phyloP scores from a whole-genome alignment of 345 rosid genomes.

The Cardiospermum halicacabum region DNA sequence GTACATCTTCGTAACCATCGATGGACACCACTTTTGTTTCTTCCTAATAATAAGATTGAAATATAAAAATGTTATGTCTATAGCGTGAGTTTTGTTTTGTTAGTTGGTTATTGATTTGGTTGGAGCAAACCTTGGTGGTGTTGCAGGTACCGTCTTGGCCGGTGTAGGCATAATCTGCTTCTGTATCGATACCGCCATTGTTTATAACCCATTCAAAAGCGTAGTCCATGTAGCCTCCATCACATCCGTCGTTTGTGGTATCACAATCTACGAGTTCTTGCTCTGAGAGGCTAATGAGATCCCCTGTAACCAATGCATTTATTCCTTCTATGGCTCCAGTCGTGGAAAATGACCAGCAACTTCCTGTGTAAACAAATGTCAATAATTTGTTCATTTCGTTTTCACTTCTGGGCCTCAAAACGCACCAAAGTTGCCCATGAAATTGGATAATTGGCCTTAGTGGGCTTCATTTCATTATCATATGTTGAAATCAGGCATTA shows the following conservation, averaged over 20 bases:
- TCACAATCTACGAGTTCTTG: conserved; percentile 75
- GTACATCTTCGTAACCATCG: conserved; percentile 65
- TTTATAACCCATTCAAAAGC: conserved; percentile 68
- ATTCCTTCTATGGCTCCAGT: conserved; percentile 74
- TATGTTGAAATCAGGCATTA: too few species aligned
- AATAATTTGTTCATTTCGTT: too few species aligned
- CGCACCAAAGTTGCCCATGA: too few species aligned
- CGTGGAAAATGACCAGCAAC: conserved; percentile 74
- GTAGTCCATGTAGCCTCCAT: conserved; percentile 73
- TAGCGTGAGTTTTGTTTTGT: too few species aligned
- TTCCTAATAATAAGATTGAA: conserved; percentile 34
- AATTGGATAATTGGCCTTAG: too few species aligned
- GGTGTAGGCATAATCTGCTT: conserved; percentile 52
- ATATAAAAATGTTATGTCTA: background rate
- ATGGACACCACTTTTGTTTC: conserved; percentile 47
- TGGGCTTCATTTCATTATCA: too few species aligned
- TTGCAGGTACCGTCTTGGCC: conserved; percentile 56
- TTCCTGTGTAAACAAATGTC: conserved; percentile 33
- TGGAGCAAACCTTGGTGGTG: conserved; percentile 40
- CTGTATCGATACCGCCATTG: conserved; percentile 69
- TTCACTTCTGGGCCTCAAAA: too few species aligned
- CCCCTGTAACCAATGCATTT: conserved; percentile 49
- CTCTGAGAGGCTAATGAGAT: conserved; percentile 61
- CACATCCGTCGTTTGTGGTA: conserved; percentile 55
- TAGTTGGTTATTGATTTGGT: background rate